These are phyloP conservation scores for Phytophthora sansomeana DNA, from an alignment of 352 stramenopile species.

Conservation along the genomic window DNA sequence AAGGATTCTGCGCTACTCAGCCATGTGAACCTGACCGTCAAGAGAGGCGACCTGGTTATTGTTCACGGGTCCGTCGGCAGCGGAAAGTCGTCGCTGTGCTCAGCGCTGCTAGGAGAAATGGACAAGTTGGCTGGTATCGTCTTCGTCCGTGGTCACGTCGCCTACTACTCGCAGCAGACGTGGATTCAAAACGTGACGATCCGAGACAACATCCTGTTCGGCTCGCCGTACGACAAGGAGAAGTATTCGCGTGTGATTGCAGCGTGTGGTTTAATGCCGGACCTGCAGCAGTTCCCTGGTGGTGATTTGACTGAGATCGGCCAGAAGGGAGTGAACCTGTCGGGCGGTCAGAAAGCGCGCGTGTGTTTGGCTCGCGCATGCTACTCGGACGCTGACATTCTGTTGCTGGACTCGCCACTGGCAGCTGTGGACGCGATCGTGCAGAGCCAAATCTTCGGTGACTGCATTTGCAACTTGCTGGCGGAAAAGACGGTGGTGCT, in stretches of 20 bases:
- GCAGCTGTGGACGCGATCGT: constrained; percentile 95
- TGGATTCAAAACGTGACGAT: constrained; percentile 97
- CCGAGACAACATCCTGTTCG: constrained; percentile 95
- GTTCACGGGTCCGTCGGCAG: constrained; percentile 56
- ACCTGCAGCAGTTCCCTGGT: constrained; percentile 85
- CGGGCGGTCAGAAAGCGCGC: constrained; percentile 92
- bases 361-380: constrained; percentile 70
- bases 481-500: constrained; percentile 81
- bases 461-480: constrained; percentile 46
- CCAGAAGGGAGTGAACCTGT: constrained; percentile 95
- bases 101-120: constrained; percentile 87
- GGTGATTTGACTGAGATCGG: constrained; percentile 95
- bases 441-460: constrained; percentile 88
- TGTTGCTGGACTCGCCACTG: constrained; percentile 94
- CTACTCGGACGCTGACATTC: constrained; percentile 66
- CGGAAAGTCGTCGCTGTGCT: constrained; percentile 68
- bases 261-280: constrained; percentile 82
- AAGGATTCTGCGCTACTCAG: constrained; percentile 34
- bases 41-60: constrained; percentile 60
- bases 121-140: constrained; percentile 51
- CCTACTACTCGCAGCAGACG: constrained; percentile 86
- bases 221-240: constrained; percentile 52
- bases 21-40: constrained; percentile 49
- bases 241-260: constrained; percentile 65
- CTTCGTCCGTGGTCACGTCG: constrained; percentile 49